Evolutionary conservation across 495 filamentous ascomycete genomes (phyloP), one percentile per base, ranked within the genome.

Genomic region (Hypoxylon subgilvum): DNA sequence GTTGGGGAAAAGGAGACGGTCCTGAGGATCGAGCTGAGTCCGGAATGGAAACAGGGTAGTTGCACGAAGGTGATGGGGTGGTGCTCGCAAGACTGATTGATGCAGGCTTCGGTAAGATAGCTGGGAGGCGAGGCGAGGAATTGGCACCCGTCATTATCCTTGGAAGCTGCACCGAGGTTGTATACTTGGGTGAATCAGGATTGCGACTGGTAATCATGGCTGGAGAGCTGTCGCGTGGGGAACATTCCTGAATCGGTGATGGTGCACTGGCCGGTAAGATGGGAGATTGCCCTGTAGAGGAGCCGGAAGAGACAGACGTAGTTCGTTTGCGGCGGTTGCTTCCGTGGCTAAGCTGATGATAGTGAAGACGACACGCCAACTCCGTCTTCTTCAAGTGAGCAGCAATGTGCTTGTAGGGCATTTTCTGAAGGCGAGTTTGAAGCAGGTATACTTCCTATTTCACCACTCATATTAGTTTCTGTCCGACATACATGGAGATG

Each of bases 371-470:
- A 72, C 89, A 92, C 45, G 89, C 89, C 52, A 92, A 75, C 76
- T 92, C 89, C 3, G 89, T 92, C 78, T 92, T 92, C 72, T 91
- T 90, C 56, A 92, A 74, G 61, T 91, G 85, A 51, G 84, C 82
- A 51, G 89, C 89, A 67, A 92, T 92, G 63, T 92, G 89, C 80
- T 92, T 92, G 74, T 92, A 92, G 1, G 89, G 88, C 84, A 92
- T 89, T 75, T 91, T 91, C 61, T 91, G 87, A 69, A 88, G 82
- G 32, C 89, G 86, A 54, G 88, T 92, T 68, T 90, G 87, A 57
- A 92, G 82, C 30, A 92, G 84, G 70, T 92, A 92, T n/a, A 86
- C 82, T 76, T 92, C 89, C 88, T 92, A 62, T 60, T 58, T 43
- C 32, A 21, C 27, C 36, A 58, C 21, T 34, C 40, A 52, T 57